These are phyloP conservation scores for Eucalyptus polybractea DNA, from an alignment of 345 rosid species.

Conservation along the genomic window DNA sequence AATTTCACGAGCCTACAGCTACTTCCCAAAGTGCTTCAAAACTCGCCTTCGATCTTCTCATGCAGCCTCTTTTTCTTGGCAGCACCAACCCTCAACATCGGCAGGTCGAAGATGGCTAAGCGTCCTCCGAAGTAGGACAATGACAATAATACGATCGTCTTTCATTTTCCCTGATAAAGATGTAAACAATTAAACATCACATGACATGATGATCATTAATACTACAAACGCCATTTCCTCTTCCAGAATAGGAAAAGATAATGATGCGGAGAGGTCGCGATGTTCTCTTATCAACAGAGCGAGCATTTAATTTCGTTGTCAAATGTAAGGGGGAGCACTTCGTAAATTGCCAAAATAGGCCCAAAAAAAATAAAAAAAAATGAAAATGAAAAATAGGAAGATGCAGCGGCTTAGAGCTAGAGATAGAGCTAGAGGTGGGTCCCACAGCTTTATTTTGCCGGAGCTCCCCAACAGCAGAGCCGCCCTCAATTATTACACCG, in stretches of 20 bases:
- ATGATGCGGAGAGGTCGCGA: neutral
- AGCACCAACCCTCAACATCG: neutral
- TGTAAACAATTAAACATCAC: neutral
- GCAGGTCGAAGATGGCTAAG: neutral
- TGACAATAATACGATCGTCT: neutral
- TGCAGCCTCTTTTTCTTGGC: neutral
- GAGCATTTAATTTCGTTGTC: neutral
- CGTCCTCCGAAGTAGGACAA: neutral
- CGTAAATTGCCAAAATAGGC: neutral
- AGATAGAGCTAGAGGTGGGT: neutral
- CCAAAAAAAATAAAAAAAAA: fast-evolving
- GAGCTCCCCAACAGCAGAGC: neutral
- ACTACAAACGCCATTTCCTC: neutral
- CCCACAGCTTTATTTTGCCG: neutral
- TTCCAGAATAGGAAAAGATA: neutral
- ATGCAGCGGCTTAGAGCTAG: neutral
- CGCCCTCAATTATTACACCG: neutral
- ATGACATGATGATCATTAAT: neutral
- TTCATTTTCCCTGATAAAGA: neutral
- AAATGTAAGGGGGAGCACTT: neutral
- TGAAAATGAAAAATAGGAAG: neutral
- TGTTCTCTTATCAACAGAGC: neutral
- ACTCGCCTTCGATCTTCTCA: neutral
- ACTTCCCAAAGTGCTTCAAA: neutral
- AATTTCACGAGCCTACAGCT: neutral